Conservation (phyloP, 2,329 filamentous ascomycete species). For the Colletotrichum cereale region DNA sequence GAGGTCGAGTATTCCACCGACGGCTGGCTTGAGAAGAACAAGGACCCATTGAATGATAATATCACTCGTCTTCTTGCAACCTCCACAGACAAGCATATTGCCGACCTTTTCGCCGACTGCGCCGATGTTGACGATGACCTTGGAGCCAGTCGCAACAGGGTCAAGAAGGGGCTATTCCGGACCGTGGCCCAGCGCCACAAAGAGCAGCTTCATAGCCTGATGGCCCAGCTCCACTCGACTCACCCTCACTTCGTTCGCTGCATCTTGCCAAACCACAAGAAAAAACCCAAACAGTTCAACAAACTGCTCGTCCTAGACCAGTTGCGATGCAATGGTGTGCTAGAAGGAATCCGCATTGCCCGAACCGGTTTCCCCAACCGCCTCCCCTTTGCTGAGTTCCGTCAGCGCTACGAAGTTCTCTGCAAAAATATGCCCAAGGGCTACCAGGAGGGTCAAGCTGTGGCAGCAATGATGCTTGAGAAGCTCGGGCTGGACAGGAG, state of each 20-base stretch:
- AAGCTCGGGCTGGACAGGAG: constrained; percentile 87
- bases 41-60: constrained; percentile 97
- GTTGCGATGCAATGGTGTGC: constrained; percentile 96
- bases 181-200: constrained; percentile 98
- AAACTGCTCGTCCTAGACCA: constrained; percentile 95
- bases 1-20: constrained; percentile 98
- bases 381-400: constrained; percentile 91
- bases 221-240: constrained; percentile 93
- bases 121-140: constrained; percentile 82
- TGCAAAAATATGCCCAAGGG: constrained; percentile 90
- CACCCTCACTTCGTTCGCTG: constrained; percentile 99
- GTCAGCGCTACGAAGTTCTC: constrained; percentile 94
- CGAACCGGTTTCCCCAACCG: constrained; percentile 97
- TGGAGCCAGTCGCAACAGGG: constrained; percentile 77
- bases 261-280: constrained; percentile 98
- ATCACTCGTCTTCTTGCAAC: constrained; percentile 87
- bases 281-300: constrained; percentile 92
- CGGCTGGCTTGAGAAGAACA: constrained; percentile 98
- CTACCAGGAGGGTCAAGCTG: constrained; percentile 90
- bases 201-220: constrained; percentile 96
- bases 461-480: constrained; percentile 87
- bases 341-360: constrained; percentile 98
- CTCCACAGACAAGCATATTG: constrained; percentile 86
- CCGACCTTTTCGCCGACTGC: constrained; percentile 88
- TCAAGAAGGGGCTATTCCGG: constrained; percentile 97